Evolutionary conservation across 805 yeast species (phyloP), one percentile per base, ranked within the genome.

Genomic region (Wickerhamiella domercqiae): DNA sequence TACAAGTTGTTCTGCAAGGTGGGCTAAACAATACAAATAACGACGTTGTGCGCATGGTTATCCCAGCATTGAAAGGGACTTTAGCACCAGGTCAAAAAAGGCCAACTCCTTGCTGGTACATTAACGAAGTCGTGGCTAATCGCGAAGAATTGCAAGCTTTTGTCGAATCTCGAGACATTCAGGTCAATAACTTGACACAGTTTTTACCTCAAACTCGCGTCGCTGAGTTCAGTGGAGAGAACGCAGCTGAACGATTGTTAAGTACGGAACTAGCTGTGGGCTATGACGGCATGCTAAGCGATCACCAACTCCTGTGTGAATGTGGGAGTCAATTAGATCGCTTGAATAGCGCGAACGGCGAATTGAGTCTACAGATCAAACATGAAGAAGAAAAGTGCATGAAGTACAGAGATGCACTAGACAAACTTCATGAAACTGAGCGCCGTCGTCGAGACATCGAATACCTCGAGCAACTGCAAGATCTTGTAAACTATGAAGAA

Each of bases 131-230:
- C 18, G n/a, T 30, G 2, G 39, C 30, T 2, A 15, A 32, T 4
- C 19, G 21, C 13, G 21, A 52, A 55, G 71, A 67, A 30, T 54
- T 74, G 2, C 64, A 65, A 26, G 75, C 75, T 18, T 82, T 81
- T 61, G 76, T 90, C 38, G 80, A 78, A 49, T 68, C 51, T 2
- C 66, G 73, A 44, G 79, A 79, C 51, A 78, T 90, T 41, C 97
- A 90, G 52, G 64, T 90, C 39, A 93, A 83, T 53, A 90, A 87
- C 53, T 63, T 87, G 35, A 86, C 97, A 52, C 96, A 87, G 53
- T 90, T 90, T 51, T 61, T 90, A 39, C 94, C 98, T 0, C 99
- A 90, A 54, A 97, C 87, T 49, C 67, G 93, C 42, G 97, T 90
- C 5, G 87, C 93, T 2, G 83, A 81, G 46, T 90, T 90, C 62